A percentile compares a stretch with the other conserved stretches of the same genome.
phyloP scores from a whole-genome alignment of 2,329 filamentous ascomycete species.

The Dactylellina haptotyla region DNA sequence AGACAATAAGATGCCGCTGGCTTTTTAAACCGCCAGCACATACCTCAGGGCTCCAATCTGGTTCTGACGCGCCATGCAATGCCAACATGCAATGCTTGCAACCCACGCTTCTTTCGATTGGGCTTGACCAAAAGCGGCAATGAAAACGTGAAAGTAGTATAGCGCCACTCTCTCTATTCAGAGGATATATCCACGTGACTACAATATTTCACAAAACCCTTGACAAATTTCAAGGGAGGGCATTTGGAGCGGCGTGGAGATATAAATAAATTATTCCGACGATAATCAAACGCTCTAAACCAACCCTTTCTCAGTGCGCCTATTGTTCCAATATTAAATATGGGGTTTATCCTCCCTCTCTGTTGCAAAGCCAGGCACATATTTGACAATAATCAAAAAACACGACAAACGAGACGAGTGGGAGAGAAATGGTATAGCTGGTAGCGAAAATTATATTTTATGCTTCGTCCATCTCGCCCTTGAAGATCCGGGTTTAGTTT shows the following conservation, averaged over 20 bases:
- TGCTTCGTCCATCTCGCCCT: not conserved
- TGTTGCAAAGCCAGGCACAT: not conserved
- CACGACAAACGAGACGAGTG: not conserved
- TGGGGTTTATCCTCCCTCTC: not conserved
- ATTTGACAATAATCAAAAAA: not conserved
- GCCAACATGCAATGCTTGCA: slow-evolving; percentile 49
- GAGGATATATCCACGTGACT: too few species aligned
- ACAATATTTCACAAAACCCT: not conserved
- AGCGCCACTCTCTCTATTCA: too few species aligned
- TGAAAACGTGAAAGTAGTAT: too few species aligned
- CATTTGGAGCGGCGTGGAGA: too few species aligned
- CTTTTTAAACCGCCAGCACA: slow-evolving; percentile 43
- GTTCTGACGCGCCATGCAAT: slow-evolving; percentile 37
- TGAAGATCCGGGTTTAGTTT: not conserved
- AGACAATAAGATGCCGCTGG: slow-evolving; percentile 20
- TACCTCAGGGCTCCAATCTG: not conserved
- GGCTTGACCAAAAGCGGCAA: not conserved
- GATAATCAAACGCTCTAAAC: too few species aligned
- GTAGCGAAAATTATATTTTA: not conserved
- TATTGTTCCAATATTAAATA: not conserved
- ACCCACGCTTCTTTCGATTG: not conserved
- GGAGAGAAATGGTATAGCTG: too few species aligned
- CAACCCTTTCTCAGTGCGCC: not conserved
- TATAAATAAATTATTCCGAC: too few species aligned
- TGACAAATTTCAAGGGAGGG: too few species aligned